Conservation (phyloP, 2,329 filamentous ascomycete genomes). For the Fonsecaea erecta region DNA sequence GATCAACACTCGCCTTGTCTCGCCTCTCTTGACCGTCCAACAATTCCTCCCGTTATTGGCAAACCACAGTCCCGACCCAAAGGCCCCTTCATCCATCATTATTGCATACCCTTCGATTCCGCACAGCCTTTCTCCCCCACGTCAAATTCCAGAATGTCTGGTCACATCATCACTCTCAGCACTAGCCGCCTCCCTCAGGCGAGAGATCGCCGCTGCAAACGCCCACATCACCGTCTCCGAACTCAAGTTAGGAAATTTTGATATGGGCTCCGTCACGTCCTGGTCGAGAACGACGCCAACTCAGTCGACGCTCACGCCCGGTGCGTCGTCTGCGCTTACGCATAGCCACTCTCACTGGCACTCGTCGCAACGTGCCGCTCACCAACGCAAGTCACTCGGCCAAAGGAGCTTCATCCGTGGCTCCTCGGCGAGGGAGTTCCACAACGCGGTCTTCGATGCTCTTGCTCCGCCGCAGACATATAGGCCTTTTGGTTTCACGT, state of each 20-base stretch:
- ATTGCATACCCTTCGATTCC: slow-evolving; percentile 53
- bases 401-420: slow-evolving; percentile 57
- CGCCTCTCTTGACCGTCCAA: slow-evolving; percentile 86
- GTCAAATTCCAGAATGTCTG: slow-evolving; percentile 75
- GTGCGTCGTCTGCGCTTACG: slow-evolving; percentile 27
- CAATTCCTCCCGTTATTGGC: slow-evolving; percentile 81
- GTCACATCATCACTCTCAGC: slow-evolving; percentile 85
- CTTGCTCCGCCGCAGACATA: slow-evolving; percentile 60
- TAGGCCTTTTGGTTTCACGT: slow-evolving; percentile 49
- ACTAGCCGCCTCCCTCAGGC: slow-evolving; percentile 78
- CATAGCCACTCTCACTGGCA: slow-evolving; percentile 34
- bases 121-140: slow-evolving; percentile 50
- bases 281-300: slow-evolving; percentile 39
- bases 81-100: slow-evolving; percentile 45
- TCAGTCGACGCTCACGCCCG: slow-evolving; percentile 14
- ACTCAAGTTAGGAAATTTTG: slow-evolving; percentile 88
- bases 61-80: slow-evolving; percentile 59
- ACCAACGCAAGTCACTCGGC: slow-evolving; percentile 39
- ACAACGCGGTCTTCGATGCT: slow-evolving; percentile 89
- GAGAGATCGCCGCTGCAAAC: slow-evolving; percentile 74
- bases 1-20: slow-evolving; percentile 88
- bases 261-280: slow-evolving; percentile 69
- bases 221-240: slow-evolving; percentile 76
- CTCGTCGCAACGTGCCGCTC: slow-evolving; percentile 40
- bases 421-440: slow-evolving; percentile 75